Base-by-base conservation (phyloP, 2,329 filamentous ascomycete genomes). In the Cordyceps cateniannulata region DNA sequence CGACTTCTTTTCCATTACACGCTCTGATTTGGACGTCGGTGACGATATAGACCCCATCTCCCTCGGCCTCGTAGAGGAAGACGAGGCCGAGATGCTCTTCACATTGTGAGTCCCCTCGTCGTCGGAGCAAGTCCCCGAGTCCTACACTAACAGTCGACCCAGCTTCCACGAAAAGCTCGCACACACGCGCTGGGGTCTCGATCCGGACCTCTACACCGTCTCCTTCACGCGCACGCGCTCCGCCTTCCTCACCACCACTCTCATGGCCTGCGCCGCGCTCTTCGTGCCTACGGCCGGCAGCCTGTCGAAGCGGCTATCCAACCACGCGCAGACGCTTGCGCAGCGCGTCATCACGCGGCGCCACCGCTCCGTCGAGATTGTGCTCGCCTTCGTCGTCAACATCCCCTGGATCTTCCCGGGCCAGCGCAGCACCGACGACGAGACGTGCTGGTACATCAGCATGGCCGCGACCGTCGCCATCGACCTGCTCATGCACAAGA, bases 321-420 rank as follows among this genome's bases (percentile, higher is more conserved):
- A 83, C 57, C 88, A 91, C 65, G 81, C 82, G 63, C 85, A 83
- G 63, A 77, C 77, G 25, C 78, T 91, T 3, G 87, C 85, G 0
- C 81, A 85, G 27, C 79, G 82, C 29, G 80, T 90, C 48, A 84
- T 87, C 54, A 73, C 79, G 0, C 79, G 82, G 50, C 82, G 86
- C 2, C 81, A 85, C 66, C 82, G 86, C 60, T 91, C 88, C 0
- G 86, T 89, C 6, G 88, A 91, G 69, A 89, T 91, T 60, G 85
- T 91, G 0, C 75, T 91, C 1, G 88, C 85, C 0, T 90, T 90
- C 68, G 87, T 91, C 84, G 81, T 89, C 35, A 90, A 90, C 63
- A 82, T 91, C 7, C 88, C 88, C 0, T 91, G 88, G 88, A 89
- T 90, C 81, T 83, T 84, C 32, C 85, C 85, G 1, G 85, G 85